Base-by-base conservation (phyloP, 129 eudicot species). In the Escallonia rubra region DNA sequence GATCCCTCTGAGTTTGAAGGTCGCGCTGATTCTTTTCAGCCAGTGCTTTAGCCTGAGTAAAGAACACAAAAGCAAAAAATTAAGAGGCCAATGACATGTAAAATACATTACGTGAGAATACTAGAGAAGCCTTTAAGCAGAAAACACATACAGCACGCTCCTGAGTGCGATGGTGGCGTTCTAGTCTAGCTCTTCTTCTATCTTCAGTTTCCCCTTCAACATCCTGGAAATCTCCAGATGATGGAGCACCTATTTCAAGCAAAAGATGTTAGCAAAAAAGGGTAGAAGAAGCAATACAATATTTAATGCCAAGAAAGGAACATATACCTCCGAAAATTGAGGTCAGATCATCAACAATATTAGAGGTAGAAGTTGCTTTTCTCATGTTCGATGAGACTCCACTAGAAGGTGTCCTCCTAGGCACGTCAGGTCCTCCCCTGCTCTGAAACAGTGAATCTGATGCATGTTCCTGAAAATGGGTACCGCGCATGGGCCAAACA, bases 121-220 rank as follows among this genome's bases (percentile, higher is more conserved):
- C 34, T 23, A 23, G 34, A 23, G 34, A 23, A 23, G 34, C 34
- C 34, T 23, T 23, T 23, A 1, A 23, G 44, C 41, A 41, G 76
- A 39, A 70, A 72, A 72, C 49, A 68, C 96, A 74, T 89, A 93
- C 99, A 14, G 96, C 96, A 47, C 99, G 95, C 80, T 93, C 99
- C 74, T 93, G 95, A 79, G 99, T 93, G 68, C 99, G 91, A 46
- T 89, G 99, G 63, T 93, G 95, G 75, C 99, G 90, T 71, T 93
- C 96, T 73, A 89, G 69, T 76, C 99, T 86, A 44, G 99, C 99
- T 75, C 85, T 86, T 72, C 99, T 85, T 73, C 99, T 86, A 73
- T 93, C 99, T 72, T 93, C 99, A 47, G 92, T 80, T 81, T 93
- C 99, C 65, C 99, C 99, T 70, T 89, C 99, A 83, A 93, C 78